Base-by-base conservation (phyloP, 2,329 filamentous ascomycete species). In the Talaromyces sp. region DNA sequence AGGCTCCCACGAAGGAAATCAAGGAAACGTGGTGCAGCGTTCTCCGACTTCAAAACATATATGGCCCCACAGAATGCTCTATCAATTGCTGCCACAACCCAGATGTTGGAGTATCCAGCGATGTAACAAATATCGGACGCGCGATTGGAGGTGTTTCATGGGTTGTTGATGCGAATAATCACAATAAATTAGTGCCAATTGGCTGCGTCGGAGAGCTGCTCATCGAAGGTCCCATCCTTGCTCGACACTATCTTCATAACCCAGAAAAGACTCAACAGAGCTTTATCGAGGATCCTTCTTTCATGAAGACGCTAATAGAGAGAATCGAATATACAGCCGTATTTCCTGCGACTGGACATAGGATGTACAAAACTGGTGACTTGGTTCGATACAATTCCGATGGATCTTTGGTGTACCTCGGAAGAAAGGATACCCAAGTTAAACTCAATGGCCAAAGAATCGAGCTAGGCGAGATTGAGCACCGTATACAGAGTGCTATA, bases 121-220 rank as follows among this genome's bases (percentile, higher is more conserved):
- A 63, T 43, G 62, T 66, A 19, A 64, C 65, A 17, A 64, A 66
- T 17, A 75, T 78, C 57, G 70, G 78, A 8, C 49, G 63, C 2
- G 77, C 81, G 0, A 72, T 83, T 5, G 82, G 83, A 10, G 75
- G 75, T 13, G 75, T 81, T 0, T 52, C 57, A 25, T 67, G 83
- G 83, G 3, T 83, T 84, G 70, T 63, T 84, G 47, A 72, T 82
- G 4, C 72, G 83, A 15, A 80, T 82, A 68, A 82, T 0, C 62
- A 65, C 9, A 78, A 80, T 41, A 75, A 84, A 1, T 67, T 83
- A 15, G 73, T 78, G 0, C 80, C 81, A 0, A 79, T 82, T 9
- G 80, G 79, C 5, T 78, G 75, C 59, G 69, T 73, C 50, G 75
- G 75, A 10, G 75, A 77, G 63, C 69, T 77, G 6, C 77, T 78